Percentiles rank a stretch among this genome's conserved stretches.
These are phyloP conservation scores for Diaporthe batatas DNA, from an alignment of 2,329 filamentous ascomycete genomes.

Conservation along the genomic window DNA sequence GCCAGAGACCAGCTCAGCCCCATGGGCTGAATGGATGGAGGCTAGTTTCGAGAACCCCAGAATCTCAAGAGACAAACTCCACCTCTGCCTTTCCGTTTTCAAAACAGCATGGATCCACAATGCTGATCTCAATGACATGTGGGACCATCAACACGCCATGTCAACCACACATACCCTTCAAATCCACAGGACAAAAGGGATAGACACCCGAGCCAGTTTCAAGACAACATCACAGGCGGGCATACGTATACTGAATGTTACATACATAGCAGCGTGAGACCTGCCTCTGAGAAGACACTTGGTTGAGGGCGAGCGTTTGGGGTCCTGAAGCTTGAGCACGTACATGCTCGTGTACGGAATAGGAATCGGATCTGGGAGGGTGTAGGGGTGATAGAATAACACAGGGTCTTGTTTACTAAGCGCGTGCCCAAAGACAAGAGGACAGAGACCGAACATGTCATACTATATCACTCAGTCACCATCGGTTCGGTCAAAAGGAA, in stretches of 20 bases:
- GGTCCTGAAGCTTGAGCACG: not conserved
- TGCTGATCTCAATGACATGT: too few species aligned
- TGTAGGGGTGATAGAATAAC: not conserved
- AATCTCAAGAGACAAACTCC: too few species aligned
- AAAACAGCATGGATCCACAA: too few species aligned
- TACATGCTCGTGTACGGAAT: too few species aligned
- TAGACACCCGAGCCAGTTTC: not conserved
- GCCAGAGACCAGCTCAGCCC: too few species aligned
- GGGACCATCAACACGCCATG: not conserved
- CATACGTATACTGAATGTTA: not conserved
- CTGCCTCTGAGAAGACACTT: not conserved
- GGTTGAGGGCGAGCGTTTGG: too few species aligned
- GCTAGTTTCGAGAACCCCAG: too few species aligned
- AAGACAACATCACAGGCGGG: too few species aligned
- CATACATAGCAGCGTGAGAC: not conserved
- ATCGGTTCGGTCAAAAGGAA: not conserved
- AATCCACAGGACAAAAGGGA: not conserved
- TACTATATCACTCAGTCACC: not conserved
- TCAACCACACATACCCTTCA: not conserved
- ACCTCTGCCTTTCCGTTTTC: too few species aligned
- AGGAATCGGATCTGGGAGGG: too few species aligned
- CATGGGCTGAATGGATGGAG: too few species aligned
- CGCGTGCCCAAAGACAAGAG: not conserved
- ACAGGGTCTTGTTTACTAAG: not conserved
- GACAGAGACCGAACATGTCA: not conserved